Percentiles rank a stretch among this genome's conserved stretches.
These are phyloP conservation scores for Sarocladium kiliense DNA, from an alignment of 2,329 filamentous ascomycete species.

Conservation along the genomic window DNA sequence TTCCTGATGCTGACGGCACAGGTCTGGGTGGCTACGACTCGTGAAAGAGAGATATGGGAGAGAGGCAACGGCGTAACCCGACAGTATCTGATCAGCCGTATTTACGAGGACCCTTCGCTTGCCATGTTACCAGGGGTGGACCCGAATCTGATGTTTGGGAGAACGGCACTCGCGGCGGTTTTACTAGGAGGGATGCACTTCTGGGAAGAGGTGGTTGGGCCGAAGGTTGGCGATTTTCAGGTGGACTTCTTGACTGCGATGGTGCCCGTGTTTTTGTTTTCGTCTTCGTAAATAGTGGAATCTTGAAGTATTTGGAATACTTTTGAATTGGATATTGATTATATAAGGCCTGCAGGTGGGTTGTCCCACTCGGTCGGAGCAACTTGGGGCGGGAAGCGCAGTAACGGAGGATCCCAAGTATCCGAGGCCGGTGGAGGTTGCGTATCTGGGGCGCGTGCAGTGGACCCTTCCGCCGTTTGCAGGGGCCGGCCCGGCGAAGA, in stretches of 20 bases:
- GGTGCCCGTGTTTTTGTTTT: constrained; percentile 1
- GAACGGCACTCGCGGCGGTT: not conserved
- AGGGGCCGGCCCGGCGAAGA: not conserved
- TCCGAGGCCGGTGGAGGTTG: not conserved
- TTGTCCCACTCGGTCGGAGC: not conserved
- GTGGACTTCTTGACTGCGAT: not conserved
- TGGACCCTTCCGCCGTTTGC: not conserved
- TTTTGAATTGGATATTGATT: not conserved
- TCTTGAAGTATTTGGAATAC: not conserved
- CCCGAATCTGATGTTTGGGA: not conserved
- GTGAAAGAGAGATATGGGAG: constrained; percentile 24
- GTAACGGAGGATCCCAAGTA: not conserved
- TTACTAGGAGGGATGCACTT: constrained; percentile 3
- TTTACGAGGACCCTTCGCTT: constrained; percentile 9
- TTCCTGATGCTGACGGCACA: constrained; percentile 14
- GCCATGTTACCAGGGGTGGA: constrained; percentile 12
- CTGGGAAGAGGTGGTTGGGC: constrained; percentile 10
- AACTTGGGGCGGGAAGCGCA: not conserved
- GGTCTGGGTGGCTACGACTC: constrained; percentile 13
- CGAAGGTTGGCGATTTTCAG: not conserved
- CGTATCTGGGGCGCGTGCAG: not conserved
- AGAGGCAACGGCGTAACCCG: constrained; percentile 25
- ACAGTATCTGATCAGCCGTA: constrained; percentile 19
- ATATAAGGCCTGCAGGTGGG: not conserved
- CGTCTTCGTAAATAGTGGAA: not conserved